phyloP scores from a whole-genome alignment of 2,329 filamentous ascomycete species.

The Penicillium concentricum region DNA sequence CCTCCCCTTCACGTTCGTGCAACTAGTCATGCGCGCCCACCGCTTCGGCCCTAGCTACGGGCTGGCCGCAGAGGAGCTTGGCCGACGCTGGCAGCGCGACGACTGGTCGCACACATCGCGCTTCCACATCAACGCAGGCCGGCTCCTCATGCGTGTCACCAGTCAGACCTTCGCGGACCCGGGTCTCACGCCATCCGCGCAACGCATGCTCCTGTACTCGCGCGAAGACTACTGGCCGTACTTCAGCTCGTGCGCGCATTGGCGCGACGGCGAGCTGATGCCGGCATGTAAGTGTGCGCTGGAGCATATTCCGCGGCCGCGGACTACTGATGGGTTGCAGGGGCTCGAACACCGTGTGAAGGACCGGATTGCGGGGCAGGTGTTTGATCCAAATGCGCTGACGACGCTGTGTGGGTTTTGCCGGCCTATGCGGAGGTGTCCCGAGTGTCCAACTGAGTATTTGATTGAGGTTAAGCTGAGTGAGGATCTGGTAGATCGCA shows the following conservation, averaged over 20 bases:
- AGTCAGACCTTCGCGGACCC: constrained; percentile 55
- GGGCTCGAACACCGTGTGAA: constrained; percentile 45
- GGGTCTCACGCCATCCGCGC: constrained; percentile 51
- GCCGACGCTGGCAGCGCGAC: constrained; percentile 55
- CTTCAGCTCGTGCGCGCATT: constrained; percentile 63
- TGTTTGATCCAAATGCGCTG: constrained; percentile 45
- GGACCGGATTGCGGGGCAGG: constrained; percentile 27
- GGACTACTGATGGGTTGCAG: constrained; percentile 39
- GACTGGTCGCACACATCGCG: constrained; percentile 57
- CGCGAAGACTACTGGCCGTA: constrained; percentile 62
- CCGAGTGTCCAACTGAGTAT: constrained; percentile 63
- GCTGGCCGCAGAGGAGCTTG: constrained; percentile 48
- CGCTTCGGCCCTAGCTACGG: constrained; percentile 51
- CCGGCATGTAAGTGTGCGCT: constrained; percentile 61
- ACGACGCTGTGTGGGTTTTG: constrained; percentile 54
- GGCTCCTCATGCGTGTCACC: constrained; percentile 58
- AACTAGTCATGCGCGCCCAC: constrained; percentile 54
- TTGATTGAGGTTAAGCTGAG: constrained; percentile 59
- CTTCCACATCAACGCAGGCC: constrained; percentile 54
- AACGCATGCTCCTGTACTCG: constrained; percentile 58
- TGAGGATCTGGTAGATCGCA: constrained; percentile 51
- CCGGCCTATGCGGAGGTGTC: constrained; percentile 60
- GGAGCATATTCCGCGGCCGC: constrained; percentile 53
- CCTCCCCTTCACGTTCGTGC: constrained; percentile 59
- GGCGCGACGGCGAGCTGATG: constrained; percentile 61